Evolutionary conservation across 441 rosid species (phyloP).

Genomic region (Gossypium davidsonii): DNA sequence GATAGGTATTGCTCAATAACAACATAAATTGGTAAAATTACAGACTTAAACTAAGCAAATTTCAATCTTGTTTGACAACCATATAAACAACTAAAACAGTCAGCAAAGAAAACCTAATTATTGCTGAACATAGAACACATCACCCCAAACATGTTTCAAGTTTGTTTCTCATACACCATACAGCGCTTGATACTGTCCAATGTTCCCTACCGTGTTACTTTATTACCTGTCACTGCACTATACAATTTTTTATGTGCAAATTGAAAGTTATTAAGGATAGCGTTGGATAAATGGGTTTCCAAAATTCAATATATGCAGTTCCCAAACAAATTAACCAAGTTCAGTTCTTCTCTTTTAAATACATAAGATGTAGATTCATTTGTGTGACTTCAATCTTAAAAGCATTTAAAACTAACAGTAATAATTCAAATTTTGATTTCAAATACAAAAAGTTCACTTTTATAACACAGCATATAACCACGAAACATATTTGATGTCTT

Average conservation of each 20-base stretch:
- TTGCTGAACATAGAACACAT: background rate
- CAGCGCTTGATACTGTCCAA: background rate
- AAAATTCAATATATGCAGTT: background rate
- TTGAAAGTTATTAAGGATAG: background rate
- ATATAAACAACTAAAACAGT: background rate
- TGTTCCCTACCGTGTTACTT: background rate
- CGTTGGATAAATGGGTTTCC: background rate
- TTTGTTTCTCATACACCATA: background rate
- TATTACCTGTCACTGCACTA: background rate
- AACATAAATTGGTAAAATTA: background rate
- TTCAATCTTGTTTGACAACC: background rate
- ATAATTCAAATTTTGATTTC: too few species aligned
- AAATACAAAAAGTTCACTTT: too few species aligned
- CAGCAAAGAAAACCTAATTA: background rate
- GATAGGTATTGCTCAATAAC: background rate
- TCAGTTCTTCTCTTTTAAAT: background rate
- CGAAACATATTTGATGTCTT: too few species aligned
- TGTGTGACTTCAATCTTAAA: too few species aligned
- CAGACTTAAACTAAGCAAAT: background rate
- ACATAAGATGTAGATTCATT: background rate
- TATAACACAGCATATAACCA: too few species aligned
- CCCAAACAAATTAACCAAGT: background rate
- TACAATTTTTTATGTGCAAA: background rate
- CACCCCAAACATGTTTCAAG: background rate
- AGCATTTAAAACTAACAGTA: too few species aligned